Conservation (phyloP, 441 rosid species). For the Populus trichocarpa region DNA sequence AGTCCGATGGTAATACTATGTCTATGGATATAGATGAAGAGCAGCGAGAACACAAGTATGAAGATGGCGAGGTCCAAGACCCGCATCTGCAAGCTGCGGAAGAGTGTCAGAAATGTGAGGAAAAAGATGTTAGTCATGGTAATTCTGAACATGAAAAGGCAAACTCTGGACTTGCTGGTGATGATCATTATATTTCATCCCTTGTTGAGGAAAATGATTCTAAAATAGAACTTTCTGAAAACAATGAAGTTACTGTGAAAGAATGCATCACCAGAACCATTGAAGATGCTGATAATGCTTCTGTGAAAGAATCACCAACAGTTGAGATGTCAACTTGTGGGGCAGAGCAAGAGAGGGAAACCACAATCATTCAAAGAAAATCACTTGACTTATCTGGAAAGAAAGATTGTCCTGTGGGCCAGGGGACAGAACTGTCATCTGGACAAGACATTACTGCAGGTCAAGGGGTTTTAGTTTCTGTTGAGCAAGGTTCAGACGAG, state of each 20-base stretch:
- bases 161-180: constrained; percentile 19
- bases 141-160: constrained; percentile 29
- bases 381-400: constrained; percentile 26
- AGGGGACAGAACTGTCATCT: constrained; percentile 33
- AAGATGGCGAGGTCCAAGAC: constrained; percentile 67
- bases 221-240: constrained; percentile 28
- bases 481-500: constrained; percentile 33
- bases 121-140: constrained; percentile 14
- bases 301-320: constrained; percentile 26
- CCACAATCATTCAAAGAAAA: constrained; percentile 22
- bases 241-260: constrained; percentile 15
- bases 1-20: constrained; percentile 48
- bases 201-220: constrained; percentile 30
- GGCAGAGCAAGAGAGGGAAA: constrained; percentile 22
- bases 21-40: constrained; percentile 39
- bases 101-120: constrained; percentile 26
- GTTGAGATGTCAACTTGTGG: constrained; percentile 26
- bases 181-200: constrained; percentile 25
- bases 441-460: constrained; percentile 26
- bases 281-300: constrained; percentile 19
- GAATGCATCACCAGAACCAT: constrained; percentile 16
- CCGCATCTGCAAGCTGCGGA: constrained; percentile 20
- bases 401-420: constrained; percentile 20
- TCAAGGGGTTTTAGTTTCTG: constrained; percentile 31
- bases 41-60: constrained; percentile 39